Evolutionary conservation across 805 yeast genomes (phyloP).

Genomic region (Zygosaccharomyces kombuchaensis): DNA sequence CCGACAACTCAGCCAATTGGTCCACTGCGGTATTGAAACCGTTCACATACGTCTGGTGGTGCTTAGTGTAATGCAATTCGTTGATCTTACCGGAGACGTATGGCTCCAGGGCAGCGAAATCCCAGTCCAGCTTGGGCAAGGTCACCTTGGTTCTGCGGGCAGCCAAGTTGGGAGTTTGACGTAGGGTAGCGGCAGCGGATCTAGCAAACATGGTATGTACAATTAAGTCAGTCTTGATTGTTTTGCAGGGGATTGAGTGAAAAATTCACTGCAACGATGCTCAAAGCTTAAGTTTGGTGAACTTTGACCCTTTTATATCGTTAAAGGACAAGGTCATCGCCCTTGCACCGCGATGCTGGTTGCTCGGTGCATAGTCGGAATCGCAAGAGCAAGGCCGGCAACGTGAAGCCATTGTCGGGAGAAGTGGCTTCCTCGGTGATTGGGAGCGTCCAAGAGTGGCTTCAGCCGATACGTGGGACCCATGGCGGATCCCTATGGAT

Average conservation of each 20-base stretch:
- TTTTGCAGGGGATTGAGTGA: too few relatives aligned
- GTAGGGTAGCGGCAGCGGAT: constrained; percentile 10
- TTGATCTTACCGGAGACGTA: constrained; percentile 80
- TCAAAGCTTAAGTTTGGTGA: too few relatives aligned
- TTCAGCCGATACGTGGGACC: background rate
- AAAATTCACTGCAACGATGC: too few relatives aligned
- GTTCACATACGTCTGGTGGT: constrained; percentile 86
- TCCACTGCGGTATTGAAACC: constrained; percentile 78
- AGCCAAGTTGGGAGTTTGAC: constrained; percentile 10
- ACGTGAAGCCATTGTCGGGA: background rate
- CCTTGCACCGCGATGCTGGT: constrained; percentile 4
- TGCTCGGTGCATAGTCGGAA: constrained; percentile 7
- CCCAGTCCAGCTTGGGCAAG: constrained; percentile 79
- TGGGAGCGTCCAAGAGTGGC: background rate
- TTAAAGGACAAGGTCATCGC: background rate
- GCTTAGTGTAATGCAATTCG: constrained; percentile 83
- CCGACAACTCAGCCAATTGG: constrained; percentile 62
- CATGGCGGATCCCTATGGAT: too few relatives aligned
- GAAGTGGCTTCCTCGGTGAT: too few relatives aligned
- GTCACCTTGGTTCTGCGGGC: constrained; percentile 59
- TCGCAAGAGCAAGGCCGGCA: constrained; percentile 5
- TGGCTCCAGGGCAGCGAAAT: constrained; percentile 83
- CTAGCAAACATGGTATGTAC: constrained; percentile 13
- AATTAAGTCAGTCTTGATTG: too few relatives aligned
- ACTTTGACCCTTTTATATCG: constrained; percentile 6